Conservation (phyloP, 805 yeast genomes). For the Teunomyces pallodes region DNA sequence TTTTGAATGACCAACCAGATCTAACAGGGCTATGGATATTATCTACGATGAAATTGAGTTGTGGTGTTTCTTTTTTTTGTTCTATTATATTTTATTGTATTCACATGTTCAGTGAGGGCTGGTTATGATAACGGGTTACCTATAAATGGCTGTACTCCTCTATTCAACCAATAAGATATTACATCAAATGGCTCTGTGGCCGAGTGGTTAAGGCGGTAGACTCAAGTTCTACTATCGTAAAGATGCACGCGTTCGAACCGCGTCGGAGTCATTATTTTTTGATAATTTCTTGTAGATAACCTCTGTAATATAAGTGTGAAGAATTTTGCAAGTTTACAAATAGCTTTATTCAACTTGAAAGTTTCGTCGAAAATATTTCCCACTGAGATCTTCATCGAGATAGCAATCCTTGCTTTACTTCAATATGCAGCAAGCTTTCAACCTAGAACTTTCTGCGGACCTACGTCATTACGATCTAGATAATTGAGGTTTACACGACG, state of each 20-base stretch:
- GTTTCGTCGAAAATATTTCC: background rate
- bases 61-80: background rate
- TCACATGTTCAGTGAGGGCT: too few relatives aligned
- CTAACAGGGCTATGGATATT: too few relatives aligned
- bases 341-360: background rate
- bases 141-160: too few relatives aligned
- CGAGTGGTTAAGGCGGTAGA: slow-evolving; percentile 5
- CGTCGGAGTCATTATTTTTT: slow-evolving; percentile 4
- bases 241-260: slow-evolving; percentile 5
- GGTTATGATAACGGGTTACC: too few relatives aligned
- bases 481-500: background rate
- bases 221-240: slow-evolving; percentile 4
- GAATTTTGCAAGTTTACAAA: too few relatives aligned
- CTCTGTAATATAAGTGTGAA: too few relatives aligned
- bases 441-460: too few relatives aligned
- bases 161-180: background rate
- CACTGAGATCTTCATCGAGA: too few relatives aligned
- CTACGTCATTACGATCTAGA: background rate
- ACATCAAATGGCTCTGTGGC: slow-evolving; percentile 1
- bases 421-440: too few relatives aligned
- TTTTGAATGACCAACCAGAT: too few relatives aligned
- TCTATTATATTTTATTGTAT: background rate
- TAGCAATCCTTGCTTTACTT: too few relatives aligned
- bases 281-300: background rate
- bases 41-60: too few relatives aligned